A percentile compares a stretch with the other conserved stretches of the same genome.
Evolutionary conservation across 2,329 filamentous ascomycete species (phyloP).

Genomic region (Xylaria sp.): DNA sequence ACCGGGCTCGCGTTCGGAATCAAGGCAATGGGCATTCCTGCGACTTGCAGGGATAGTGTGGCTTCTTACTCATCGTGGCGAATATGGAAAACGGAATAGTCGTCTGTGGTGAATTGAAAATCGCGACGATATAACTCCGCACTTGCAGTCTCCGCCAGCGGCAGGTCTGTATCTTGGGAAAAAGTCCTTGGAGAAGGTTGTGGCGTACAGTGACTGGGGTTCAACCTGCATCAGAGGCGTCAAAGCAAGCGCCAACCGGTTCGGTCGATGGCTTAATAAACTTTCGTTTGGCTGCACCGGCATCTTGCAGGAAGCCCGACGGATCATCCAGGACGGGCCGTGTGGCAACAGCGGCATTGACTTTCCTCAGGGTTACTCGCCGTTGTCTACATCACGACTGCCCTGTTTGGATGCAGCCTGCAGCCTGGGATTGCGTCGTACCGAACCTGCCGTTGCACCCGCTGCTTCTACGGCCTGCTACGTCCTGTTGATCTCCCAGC

Average conservation of each 20-base stretch:
- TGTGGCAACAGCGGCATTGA: constrained; percentile 5
- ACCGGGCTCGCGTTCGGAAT: background rate
- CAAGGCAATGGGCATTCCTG: too few relatives aligned
- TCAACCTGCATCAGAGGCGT: background rate
- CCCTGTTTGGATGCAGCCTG: background rate
- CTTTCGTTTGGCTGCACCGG: background rate
- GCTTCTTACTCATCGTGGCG: background rate
- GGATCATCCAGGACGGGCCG: background rate
- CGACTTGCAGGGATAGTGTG: too few relatives aligned
- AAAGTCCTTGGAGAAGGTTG: background rate
- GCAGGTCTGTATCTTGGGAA: background rate
- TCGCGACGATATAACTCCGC: too few relatives aligned
- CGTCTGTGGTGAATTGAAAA: background rate
- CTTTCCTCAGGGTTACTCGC: background rate
- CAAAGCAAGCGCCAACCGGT: constrained; percentile 1
- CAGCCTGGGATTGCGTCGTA: background rate
- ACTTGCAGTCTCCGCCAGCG: background rate
- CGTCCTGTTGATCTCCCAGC: background rate
- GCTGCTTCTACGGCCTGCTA: background rate
- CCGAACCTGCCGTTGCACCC: constrained; percentile 4
- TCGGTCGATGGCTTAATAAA: background rate
- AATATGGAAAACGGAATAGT: background rate
- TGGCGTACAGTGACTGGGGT: background rate
- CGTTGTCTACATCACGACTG: background rate
- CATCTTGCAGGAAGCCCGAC: background rate